Evolutionary conservation across 192 early-diverging fungal species (phyloP).

Genomic region (Gaertneriomyces sp.): DNA sequence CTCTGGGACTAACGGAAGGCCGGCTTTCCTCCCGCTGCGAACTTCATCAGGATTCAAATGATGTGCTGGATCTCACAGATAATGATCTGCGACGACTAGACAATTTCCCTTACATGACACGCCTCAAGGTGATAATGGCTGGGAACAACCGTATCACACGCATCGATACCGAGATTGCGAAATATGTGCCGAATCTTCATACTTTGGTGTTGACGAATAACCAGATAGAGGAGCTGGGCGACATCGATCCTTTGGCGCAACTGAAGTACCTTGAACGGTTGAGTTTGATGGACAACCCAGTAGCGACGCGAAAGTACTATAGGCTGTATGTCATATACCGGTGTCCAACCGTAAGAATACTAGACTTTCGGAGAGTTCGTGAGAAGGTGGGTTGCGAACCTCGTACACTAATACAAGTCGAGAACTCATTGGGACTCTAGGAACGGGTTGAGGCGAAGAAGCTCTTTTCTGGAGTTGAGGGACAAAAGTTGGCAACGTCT

Average conservation of each 20-base stretch:
- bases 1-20: background rate
- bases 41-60: constrained; percentile 72
- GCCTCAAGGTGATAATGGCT: constrained; percentile 71
- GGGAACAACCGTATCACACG: constrained; percentile 86
- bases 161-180: constrained; percentile 65
- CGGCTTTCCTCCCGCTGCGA: constrained; percentile 6
- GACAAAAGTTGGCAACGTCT: constrained; percentile 46
- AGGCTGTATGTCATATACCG: constrained; percentile 74
- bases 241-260: constrained; percentile 69
- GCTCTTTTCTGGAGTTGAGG: constrained; percentile 69
- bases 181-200: constrained; percentile 71
- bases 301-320: constrained; percentile 77
- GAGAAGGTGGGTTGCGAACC: constrained; percentile 48
- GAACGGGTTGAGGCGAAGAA: constrained; percentile 77
- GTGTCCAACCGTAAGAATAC: constrained; percentile 68
- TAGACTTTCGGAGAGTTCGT: constrained; percentile 82
- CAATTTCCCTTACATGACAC: constrained; percentile 80
- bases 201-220: constrained; percentile 88
- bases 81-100: constrained; percentile 83
- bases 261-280: constrained; percentile 52
- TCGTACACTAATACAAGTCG: constrained; percentile 17
- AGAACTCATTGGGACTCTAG: constrained; percentile 36
- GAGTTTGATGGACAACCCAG: constrained; percentile 86
- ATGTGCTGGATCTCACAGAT: constrained; percentile 87
- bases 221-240: constrained; percentile 73